A percentile compares a stretch with the other conserved stretches of the same genome.
phyloP scores from a whole-genome alignment of 768 basidiomycete genomes.

The Lentinula lateritia region DNA sequence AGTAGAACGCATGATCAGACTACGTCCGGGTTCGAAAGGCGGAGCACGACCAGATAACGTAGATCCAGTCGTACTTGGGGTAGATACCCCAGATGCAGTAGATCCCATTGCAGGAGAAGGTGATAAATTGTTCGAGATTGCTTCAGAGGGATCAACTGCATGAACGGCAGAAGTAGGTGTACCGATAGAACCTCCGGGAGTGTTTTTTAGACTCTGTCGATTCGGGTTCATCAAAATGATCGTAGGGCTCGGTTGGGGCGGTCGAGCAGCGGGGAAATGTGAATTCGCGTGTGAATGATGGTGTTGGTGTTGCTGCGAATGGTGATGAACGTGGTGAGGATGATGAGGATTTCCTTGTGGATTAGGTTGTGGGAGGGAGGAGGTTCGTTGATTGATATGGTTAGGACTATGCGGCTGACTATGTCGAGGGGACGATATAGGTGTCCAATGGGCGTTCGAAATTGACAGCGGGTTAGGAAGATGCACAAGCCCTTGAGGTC shows the following conservation, averaged over 20 bases:
- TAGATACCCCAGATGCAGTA: constrained; percentile 10
- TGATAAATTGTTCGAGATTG: background rate
- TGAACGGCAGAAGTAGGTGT: background rate
- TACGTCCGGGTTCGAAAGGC: constrained; percentile 42
- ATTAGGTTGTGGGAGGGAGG: background rate
- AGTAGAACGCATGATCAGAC: background rate
- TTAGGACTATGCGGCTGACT: background rate
- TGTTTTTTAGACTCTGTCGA: constrained; percentile 4
- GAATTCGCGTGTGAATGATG: constrained; percentile 7
- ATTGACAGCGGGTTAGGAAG: background rate
- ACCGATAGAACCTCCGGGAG: background rate
- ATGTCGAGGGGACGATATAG: background rate
- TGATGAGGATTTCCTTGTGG: background rate
- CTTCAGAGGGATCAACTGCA: constrained; percentile 6
- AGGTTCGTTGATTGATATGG: constrained; percentile 4
- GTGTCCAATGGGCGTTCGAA: background rate
- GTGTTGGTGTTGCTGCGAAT: background rate
- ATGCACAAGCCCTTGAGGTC: background rate
- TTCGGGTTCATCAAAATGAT: constrained; percentile 8
- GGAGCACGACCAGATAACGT: constrained; percentile 44
- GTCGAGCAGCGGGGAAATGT: constrained; percentile 8
- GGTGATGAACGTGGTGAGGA: background rate
- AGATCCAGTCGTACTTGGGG: constrained; percentile 21
- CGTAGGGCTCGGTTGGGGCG: background rate
- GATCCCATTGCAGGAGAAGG: constrained; percentile 17